phyloP scores from a whole-genome alignment of 1,139 yeast species.

The Pichia terricola region DNA sequence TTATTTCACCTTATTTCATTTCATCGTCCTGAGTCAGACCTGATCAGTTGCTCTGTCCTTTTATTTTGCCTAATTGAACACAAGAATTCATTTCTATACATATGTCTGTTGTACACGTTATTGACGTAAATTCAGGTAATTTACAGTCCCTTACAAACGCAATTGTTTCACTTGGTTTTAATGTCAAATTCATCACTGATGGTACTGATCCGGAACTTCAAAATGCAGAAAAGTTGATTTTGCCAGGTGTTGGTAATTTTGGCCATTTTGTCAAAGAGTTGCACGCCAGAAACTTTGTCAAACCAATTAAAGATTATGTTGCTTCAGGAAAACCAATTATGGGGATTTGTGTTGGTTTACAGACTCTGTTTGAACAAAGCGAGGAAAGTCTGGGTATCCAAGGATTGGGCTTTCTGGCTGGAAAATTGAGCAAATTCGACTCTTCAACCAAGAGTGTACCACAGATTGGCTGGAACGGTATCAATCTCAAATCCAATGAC shows the following conservation, averaged over 20 bases:
- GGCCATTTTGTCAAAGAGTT: constrained; percentile 83
- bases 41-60: no score
- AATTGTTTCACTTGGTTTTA: constrained; percentile 64
- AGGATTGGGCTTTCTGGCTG: constrained; percentile 48
- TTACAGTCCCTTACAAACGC: constrained; percentile 85
- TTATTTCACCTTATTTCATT: no score
- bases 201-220: constrained; percentile 34
- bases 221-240: constrained; percentile 47
- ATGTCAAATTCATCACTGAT: constrained; percentile 40
- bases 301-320: constrained; percentile 58
- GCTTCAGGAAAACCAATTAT: constrained; percentile 69
- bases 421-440: constrained; percentile 51
- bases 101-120: constrained; percentile 45
- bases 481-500: constrained; percentile 26
- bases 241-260: constrained; percentile 96
- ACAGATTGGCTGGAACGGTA: constrained; percentile 86
- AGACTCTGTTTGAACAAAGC: constrained; percentile 65
- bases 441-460: constrained; percentile 75
- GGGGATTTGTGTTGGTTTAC: constrained; percentile 97
- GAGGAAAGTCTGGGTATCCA: constrained; percentile 57
- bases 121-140: constrained; percentile 95
- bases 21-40: no score
- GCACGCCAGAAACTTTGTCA: constrained; percentile 48
- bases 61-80: no score
- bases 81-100: no score